These are phyloP conservation scores for Penicillium flavigenum DNA, from an alignment of 495 filamentous ascomycete genomes.

Conservation along the genomic window DNA sequence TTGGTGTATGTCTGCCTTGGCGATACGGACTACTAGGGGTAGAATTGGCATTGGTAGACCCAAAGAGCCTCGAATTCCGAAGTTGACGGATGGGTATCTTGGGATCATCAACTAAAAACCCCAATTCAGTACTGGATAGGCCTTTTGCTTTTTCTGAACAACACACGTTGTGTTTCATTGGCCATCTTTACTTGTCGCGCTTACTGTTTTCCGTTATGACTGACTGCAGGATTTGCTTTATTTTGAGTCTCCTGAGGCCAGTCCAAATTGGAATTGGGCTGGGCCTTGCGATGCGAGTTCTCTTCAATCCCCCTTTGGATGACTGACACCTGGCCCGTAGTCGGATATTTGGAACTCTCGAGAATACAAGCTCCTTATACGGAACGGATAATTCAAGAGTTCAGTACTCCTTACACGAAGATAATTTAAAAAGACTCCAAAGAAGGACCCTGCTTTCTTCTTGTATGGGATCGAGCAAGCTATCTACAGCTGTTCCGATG, in stretches of 20 bases:
- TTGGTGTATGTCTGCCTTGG: not conserved
- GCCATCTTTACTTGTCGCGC: not conserved
- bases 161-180: not conserved
- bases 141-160: not conserved
- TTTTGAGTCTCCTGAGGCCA: not conserved
- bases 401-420: not conserved
- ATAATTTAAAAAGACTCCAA: not conserved
- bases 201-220: not conserved
- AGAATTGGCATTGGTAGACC: not conserved
- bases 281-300: not conserved
- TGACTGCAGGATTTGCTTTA: not conserved
- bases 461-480: not conserved
- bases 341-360: not conserved
- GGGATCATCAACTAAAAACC: not conserved
- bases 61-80: not conserved
- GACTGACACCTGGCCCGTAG: not conserved
- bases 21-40: not conserved
- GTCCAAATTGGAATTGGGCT: not conserved
- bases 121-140: not conserved
- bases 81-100: not conserved
- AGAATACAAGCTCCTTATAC: not conserved
- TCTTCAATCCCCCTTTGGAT: not conserved
- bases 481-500: not conserved
- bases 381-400: not conserved
- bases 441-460: not conserved